Percentiles rank a stretch among this genome's conserved stretches.
Evolutionary conservation across 805 yeast genomes (phyloP).

Genomic region (Danielia reshetovae): DNA sequence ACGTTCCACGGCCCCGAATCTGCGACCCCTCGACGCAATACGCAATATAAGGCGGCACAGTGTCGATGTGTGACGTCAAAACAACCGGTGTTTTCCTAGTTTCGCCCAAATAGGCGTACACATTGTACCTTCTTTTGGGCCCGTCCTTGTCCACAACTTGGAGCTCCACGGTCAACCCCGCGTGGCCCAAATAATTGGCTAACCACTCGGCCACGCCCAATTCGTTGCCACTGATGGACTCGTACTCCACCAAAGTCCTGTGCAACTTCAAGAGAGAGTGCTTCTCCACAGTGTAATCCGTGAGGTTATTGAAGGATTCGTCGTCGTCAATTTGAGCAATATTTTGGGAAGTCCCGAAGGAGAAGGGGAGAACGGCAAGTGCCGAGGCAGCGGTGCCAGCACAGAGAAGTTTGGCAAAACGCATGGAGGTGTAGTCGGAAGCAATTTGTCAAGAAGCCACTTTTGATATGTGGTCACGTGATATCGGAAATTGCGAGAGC

Average conservation of each 20-base stretch:
- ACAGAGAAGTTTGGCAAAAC: too few species aligned
- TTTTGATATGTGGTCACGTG: too few species aligned
- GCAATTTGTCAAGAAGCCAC: too few species aligned
- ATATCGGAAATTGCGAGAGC: too few species aligned
- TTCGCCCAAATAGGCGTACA: conserved; percentile 53
- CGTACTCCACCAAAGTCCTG: conserved; percentile 21
- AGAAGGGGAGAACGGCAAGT: too few species aligned
- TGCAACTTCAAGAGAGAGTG: conserved; percentile 21
- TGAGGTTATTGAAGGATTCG: conserved; percentile 1
- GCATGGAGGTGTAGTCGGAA: too few species aligned
- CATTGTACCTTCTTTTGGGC: conserved; percentile 39
- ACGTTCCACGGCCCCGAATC: conserved; percentile 64
- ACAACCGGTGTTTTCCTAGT: conserved; percentile 45
- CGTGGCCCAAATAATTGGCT: conserved; percentile 30
- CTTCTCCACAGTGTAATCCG: conserved; percentile 4
- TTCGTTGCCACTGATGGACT: conserved; percentile 25
- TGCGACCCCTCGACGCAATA: conserved; percentile 45
- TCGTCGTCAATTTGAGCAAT: too few species aligned
- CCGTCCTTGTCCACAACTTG: conserved; percentile 23
- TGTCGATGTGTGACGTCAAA: conserved; percentile 64
- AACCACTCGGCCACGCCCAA: conserved; percentile 36
- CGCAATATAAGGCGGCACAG: conserved; percentile 64
- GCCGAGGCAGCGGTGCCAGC: too few species aligned
- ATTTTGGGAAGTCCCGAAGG: too few species aligned
- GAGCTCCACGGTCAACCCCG: conserved; percentile 52